Evolutionary conservation across 2,329 filamentous ascomycete genomes (phyloP).

Genomic region (Cladosporium sp.): DNA sequence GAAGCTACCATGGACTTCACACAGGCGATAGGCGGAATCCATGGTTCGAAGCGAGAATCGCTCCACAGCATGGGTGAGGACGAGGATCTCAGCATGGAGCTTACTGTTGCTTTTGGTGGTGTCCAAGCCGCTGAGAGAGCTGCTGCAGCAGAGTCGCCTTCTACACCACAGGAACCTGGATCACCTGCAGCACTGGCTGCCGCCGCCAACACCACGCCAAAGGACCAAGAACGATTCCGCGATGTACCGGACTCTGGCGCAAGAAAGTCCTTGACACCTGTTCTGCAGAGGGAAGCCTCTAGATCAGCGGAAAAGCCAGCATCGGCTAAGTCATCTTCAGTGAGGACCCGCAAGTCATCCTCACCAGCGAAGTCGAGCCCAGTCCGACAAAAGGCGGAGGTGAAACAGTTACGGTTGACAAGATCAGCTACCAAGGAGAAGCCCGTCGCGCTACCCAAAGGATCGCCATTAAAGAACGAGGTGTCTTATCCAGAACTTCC

Average conservation of each 20-base stretch:
- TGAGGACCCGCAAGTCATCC: conserved; percentile 25
- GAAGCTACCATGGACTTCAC: conserved; percentile 61
- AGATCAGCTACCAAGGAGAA: conserved; percentile 15
- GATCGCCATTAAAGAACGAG: conserved; percentile 24
- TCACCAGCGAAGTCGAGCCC: conserved; percentile 9
- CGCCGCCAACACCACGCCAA: conserved; percentile 56
- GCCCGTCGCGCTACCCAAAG: not conserved
- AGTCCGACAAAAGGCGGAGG: not conserved
- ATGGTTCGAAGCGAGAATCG: conserved; percentile 22
- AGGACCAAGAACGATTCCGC: conserved; percentile 57
- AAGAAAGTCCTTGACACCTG: conserved; percentile 39
- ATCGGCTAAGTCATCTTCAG: conserved; percentile 19
- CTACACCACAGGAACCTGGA: conserved; percentile 39
- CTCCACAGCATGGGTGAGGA: conserved; percentile 40
- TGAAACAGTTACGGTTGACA: conserved; percentile 6
- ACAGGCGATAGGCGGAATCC: conserved; percentile 52
- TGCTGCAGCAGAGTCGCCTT: conserved; percentile 23
- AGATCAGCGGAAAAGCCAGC: conserved; percentile 32
- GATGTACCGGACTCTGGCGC: conserved; percentile 49
- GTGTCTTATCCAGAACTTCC: conserved; percentile 31
- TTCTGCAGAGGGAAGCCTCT: conserved; percentile 37
- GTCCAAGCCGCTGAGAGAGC: conserved; percentile 41
- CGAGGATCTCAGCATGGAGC: conserved; percentile 55
- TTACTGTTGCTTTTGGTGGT: conserved; percentile 52
- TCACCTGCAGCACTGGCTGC: conserved; percentile 53